Conservation (phyloP, 805 yeast genomes). For the Wickerhamomyces ciferrii region DNA sequence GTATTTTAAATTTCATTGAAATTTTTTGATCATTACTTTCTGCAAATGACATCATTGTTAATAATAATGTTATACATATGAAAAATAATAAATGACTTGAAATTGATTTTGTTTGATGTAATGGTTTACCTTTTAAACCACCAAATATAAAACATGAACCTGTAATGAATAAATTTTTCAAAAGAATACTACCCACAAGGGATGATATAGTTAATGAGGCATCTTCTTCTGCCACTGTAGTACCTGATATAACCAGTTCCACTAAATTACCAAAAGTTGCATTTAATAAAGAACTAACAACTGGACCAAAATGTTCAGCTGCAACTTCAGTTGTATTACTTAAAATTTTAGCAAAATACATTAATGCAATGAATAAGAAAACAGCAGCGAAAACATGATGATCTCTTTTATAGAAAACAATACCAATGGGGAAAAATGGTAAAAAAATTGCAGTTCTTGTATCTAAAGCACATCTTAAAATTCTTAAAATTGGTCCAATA, state of each 20-base stretch:
- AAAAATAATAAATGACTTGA: conserved; percentile 15
- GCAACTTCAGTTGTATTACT: conserved; percentile 20
- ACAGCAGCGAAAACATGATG: conserved; percentile 15
- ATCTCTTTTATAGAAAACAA: conserved; percentile 9
- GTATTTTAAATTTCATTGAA: conserved; percentile 11
- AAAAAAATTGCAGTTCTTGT: conserved; percentile 14
- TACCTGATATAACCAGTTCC: conserved; percentile 43
- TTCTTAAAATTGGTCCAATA: conserved; percentile 12
- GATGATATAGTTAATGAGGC: conserved; percentile 45
- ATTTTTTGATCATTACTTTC: conserved; percentile 10
- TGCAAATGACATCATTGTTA: conserved; percentile 14
- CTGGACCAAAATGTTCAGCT: conserved; percentile 26
- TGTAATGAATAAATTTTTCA: conserved; percentile 34
- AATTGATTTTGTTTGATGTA: conserved; percentile 11
- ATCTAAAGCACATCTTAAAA: conserved; percentile 10
- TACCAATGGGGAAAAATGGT: conserved; percentile 18
- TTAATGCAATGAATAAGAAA: conserved; percentile 14
- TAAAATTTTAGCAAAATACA: conserved; percentile 19
- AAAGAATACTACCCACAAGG: conserved; percentile 42
- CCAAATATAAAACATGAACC: conserved; percentile 20
- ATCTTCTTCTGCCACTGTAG: conserved; percentile 42
- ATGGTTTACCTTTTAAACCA: conserved; percentile 12
- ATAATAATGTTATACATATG: conserved; percentile 10
- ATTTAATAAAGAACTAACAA: conserved; percentile 42
- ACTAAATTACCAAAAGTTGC: conserved; percentile 49